Base-by-base conservation (phyloP, 2,329 filamentous ascomycete genomes). In the Microsporum canis region DNA sequence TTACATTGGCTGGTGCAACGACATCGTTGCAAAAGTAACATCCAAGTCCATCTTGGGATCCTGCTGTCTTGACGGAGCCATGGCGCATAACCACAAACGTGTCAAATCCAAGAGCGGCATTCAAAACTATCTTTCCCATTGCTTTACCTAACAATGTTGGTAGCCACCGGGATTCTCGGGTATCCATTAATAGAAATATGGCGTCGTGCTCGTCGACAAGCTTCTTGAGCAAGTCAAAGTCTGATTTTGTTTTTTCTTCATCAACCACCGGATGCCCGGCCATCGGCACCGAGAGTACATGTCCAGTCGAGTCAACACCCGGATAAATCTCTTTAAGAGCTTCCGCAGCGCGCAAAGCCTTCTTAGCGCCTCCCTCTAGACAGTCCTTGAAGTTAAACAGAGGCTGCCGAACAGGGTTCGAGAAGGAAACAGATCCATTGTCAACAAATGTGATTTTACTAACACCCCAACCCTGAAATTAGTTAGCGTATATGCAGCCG, bases 1-100 rank as follows among this genome's bases (percentile, higher is more conserved):
- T 84, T 78, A 95, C 91, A 77, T 97, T 90, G 64, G 87, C 87
- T 27, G 94, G 94, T 5, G 92, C 89, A 57, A 97, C 92, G 31
- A 99, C 92, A 72, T 99, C 94, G 69, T 95, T 97, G 76, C 94
- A 99, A 75, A 97, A 99, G 73, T 99, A 99, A 75, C 94, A 99
- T 7, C 94, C 94, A 31, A 97, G 79, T 31, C 89, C 84, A 58
- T 84, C 78, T 60, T 84, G 79, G n/a, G 76, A 80, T 8, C 82
- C 78, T 58, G 79, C 77, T 47, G 75, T 72, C 2, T 79, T 78
- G 66, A 84, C 82, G 4, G 89, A 80, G 1, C 94, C 94, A 73
- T 99, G 94, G 61, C 94, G 84, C 94, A 99, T 97, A 39, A 96
- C 91, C 1, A 99, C 91, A 68, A 89, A 99, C 0, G 91, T 94